Percentiles rank a stretch among this genome's conserved stretches.
Evolutionary conservation across 768 basidiomycete species (phyloP).

Genomic region (Macrolepiota albuminosa): DNA sequence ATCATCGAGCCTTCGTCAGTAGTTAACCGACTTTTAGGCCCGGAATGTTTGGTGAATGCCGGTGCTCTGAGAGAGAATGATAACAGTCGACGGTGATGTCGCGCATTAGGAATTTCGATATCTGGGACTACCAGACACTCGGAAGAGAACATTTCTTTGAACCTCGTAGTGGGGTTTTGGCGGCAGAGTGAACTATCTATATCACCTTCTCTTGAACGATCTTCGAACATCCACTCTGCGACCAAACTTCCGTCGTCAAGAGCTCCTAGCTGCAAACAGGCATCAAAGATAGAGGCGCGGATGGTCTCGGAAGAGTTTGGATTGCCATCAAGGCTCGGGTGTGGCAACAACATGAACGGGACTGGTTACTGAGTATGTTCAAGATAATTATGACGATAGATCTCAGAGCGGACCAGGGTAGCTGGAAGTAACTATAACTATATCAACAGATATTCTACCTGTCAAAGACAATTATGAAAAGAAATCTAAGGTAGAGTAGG

Average conservation of each 20-base stretch:
- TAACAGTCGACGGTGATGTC: neutral
- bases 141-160: conserved; percentile 14
- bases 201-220: conserved; percentile 11
- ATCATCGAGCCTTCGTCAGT: neutral
- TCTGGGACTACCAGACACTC: neutral
- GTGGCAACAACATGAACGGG: neutral
- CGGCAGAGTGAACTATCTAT: neutral
- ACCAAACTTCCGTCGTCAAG: conserved; percentile 26
- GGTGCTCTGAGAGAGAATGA: conserved; percentile 9
- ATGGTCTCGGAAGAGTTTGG: neutral
- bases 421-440: too few species aligned
- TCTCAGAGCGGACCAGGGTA: too few species aligned
- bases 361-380: neutral
- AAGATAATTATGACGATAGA: too few species aligned
- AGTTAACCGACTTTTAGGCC: neutral
- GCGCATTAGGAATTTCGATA: neutral
- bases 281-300: conserved; percentile 28
- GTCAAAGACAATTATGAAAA: too few species aligned
- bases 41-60: conserved; percentile 1
- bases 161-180: conserved; percentile 10
- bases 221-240: conserved; percentile 29
- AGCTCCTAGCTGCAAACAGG: conserved; percentile 27
- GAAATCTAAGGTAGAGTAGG: too few species aligned
- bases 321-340: neutral
- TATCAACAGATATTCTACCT: too few species aligned